Percentiles rank a stretch among this genome's conserved stretches.
Evolutionary conservation across 2,329 filamentous ascomycete genomes (phyloP).

Genomic region (Sordariomycetes sp.): DNA sequence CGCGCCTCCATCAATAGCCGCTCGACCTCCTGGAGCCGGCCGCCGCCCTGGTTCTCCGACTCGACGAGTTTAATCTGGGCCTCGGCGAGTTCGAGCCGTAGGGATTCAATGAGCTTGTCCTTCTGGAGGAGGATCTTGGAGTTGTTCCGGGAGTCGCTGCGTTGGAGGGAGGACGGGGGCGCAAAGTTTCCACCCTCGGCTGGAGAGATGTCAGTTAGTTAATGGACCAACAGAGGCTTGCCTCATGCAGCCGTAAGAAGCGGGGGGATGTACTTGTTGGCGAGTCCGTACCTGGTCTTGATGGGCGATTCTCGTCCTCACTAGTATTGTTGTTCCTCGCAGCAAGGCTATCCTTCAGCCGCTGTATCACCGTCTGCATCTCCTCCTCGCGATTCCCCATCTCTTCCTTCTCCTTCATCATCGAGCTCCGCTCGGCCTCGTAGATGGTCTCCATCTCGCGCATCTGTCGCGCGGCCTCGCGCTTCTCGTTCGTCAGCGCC

Average conservation of each 20-base stretch:
- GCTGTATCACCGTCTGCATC: constrained; percentile 80
- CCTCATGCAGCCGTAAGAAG: not conserved
- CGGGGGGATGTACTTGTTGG: not conserved
- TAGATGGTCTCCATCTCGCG: constrained; percentile 89
- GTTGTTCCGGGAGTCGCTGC: constrained; percentile 81
- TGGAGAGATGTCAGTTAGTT: constrained; percentile 49
- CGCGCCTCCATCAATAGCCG: constrained; percentile 80
- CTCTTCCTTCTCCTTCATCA: constrained; percentile 87
- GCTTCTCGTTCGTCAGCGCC: constrained; percentile 70
- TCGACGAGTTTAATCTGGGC: constrained; percentile 92
- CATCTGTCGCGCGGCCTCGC: constrained; percentile 71
- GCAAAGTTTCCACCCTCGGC: constrained; percentile 74
- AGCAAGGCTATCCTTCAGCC: constrained; percentile 80
- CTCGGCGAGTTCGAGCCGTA: constrained; percentile 86
- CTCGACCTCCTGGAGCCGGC: constrained; percentile 81
- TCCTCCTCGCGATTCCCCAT: constrained; percentile 77
- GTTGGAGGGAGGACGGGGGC: constrained; percentile 71
- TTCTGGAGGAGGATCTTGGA: constrained; percentile 89
- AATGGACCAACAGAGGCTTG: constrained; percentile 15
- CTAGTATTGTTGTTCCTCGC: constrained; percentile 50
- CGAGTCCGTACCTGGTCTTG: constrained; percentile 43
- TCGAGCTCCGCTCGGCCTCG: constrained; percentile 77
- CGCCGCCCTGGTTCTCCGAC: constrained; percentile 85
- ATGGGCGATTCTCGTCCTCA: constrained; percentile 45
- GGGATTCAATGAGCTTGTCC: constrained; percentile 87